Evolutionary conservation across 2,329 filamentous ascomycete genomes (phyloP).

Genomic region (Aquanectria penicillioides): DNA sequence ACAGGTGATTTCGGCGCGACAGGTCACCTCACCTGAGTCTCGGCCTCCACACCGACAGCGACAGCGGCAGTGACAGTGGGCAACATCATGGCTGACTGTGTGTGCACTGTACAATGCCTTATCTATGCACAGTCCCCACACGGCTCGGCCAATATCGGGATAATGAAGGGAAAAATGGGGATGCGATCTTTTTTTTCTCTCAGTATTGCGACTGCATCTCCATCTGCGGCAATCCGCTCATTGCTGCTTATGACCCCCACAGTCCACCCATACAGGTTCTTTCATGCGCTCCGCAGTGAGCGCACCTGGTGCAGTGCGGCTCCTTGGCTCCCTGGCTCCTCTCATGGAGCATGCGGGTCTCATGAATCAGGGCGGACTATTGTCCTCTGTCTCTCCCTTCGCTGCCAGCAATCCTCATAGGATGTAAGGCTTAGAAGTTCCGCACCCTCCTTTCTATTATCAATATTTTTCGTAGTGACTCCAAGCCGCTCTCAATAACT

Average conservation of each 20-base stretch:
- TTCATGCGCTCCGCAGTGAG: conserved; percentile 22
- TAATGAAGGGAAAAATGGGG: conserved; percentile 27
- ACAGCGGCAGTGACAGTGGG: conserved; percentile 19
- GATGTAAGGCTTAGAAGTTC: background rate
- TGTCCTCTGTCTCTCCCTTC: background rate
- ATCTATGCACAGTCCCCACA: conserved; percentile 21
- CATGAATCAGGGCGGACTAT: no score
- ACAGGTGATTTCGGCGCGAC: conserved; percentile 36
- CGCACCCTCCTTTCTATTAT: conserved; percentile 4
- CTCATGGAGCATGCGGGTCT: background rate
- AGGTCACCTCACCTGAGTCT: conserved; percentile 37
- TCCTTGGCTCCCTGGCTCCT: background rate
- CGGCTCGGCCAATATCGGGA: conserved; percentile 41
- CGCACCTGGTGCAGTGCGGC: no score
- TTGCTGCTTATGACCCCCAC: conserved; percentile 18
- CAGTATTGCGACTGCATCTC: background rate
- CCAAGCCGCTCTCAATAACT: conserved; percentile 13
- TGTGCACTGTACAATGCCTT: conserved; percentile 18
- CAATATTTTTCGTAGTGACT: conserved; percentile 4
- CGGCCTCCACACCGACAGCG: conserved; percentile 29
- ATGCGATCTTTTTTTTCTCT: conserved; percentile 9
- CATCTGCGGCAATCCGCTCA: conserved; percentile 8
- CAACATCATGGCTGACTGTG: conserved; percentile 20
- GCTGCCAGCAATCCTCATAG: background rate
- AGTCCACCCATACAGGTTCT: background rate